Conservation (phyloP, 176 grass and related monocot genomes). For the Hordeum vulgare region MorexV3_pseudomolecules_assembly NC_058524.1:484600236-484600735, state of each 20-base stretch:
- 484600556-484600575: slow-evolving; percentile 29
- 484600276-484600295: neutral
- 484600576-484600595: slow-evolving; percentile 9
- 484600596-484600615: slow-evolving; percentile 27
- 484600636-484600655: neutral
- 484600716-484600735: neutral
- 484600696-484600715: neutral
- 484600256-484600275: neutral
- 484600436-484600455: neutral
- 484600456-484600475: neutral
- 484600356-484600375: slow-evolving; percentile 33
- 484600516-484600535: slow-evolving; percentile 21
- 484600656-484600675: neutral
- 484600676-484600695: neutral
- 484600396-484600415: neutral
- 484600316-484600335: slow-evolving; percentile 30
- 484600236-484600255: neutral
- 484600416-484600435: no score
- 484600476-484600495: neutral
- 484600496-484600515: neutral
- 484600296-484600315: slow-evolving; percentile 51
- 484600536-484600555: slow-evolving; percentile 18
- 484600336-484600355: slow-evolving; percentile 24
- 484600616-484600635: neutral
- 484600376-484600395: slow-evolving; percentile 2